Conservation (phyloP, 495 filamentous ascomycete species). For the Bathelium albidoporum region DNA sequence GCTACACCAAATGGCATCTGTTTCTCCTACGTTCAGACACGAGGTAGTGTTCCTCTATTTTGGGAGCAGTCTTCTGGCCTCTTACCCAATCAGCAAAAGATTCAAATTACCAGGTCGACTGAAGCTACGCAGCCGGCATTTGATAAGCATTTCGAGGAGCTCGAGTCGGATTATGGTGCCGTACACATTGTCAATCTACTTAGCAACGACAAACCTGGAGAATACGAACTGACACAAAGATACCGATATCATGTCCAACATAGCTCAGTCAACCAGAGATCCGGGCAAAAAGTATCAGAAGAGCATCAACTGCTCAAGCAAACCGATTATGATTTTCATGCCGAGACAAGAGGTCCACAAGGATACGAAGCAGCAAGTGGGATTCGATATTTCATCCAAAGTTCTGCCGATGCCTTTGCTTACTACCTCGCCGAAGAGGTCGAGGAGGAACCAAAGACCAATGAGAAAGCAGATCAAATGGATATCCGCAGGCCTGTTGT, state of each 20-base stretch:
- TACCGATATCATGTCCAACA: constrained; percentile 67
- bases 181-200: constrained; percentile 87
- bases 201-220: constrained; percentile 72
- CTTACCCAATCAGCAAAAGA: constrained; percentile 88
- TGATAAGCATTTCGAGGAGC: constrained; percentile 77
- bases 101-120: constrained; percentile 73
- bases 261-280: constrained; percentile 52
- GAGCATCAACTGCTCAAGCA: constrained; percentile 61
- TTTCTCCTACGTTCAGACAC: constrained; percentile 88
- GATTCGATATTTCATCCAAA: constrained; percentile 62
- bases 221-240: constrained; percentile 65
- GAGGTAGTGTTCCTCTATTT: constrained; percentile 89
- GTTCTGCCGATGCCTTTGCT: constrained; percentile 74
- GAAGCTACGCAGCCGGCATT: constrained; percentile 95
- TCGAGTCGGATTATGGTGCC: constrained; percentile 77
- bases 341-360: constrained; percentile 74
- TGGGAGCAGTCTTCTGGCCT: constrained; percentile 91
- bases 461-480: constrained; percentile 24
- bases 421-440: constrained; percentile 76
- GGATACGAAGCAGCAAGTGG: constrained; percentile 81
- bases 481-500: constrained; percentile 47
- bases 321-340: constrained; percentile 91
- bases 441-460: constrained; percentile 33
- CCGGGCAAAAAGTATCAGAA: constrained; percentile 32
- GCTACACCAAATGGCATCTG: constrained; percentile 65